These are phyloP conservation scores for Suillus spraguei DNA, from an alignment of 768 basidiomycete species.

Conservation along the genomic window DNA sequence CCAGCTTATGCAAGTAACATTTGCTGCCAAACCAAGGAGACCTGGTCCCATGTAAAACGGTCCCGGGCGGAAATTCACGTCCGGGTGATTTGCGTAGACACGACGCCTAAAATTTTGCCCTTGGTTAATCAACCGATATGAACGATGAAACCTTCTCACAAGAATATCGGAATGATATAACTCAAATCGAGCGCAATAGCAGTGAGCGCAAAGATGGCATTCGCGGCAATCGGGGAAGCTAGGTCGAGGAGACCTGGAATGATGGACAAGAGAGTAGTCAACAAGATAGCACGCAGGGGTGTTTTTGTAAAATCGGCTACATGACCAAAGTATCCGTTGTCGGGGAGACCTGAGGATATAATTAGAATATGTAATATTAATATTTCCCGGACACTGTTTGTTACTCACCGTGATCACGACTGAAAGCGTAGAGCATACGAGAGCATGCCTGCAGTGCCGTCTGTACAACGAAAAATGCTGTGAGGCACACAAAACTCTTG, in stretches of 20 bases:
- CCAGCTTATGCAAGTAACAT: slow-evolving; percentile 69
- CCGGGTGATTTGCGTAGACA: slow-evolving; percentile 69
- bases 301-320: slow-evolving; percentile 66
- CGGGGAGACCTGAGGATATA: slow-evolving; percentile 59
- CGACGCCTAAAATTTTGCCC: slow-evolving; percentile 45
- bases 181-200: slow-evolving; percentile 78
- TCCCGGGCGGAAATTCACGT: slow-evolving; percentile 83
- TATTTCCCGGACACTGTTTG: neutral
- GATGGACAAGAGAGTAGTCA: slow-evolving; percentile 65
- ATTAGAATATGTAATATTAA: slow-evolving; percentile 11
- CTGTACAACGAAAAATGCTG: slow-evolving; percentile 86
- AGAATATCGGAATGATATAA: slow-evolving; percentile 83
- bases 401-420: slow-evolving; percentile 68
- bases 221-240: slow-evolving; percentile 74
- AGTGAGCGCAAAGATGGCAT: slow-evolving; percentile 81
- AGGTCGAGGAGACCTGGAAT: slow-evolving; percentile 76
- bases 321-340: slow-evolving; percentile 75
- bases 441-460: slow-evolving; percentile 82
- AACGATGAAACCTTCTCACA: slow-evolving; percentile 32
- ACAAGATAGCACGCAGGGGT: slow-evolving; percentile 78
- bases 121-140: neutral
- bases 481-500: slow-evolving; percentile 75
- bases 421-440: slow-evolving; percentile 83
- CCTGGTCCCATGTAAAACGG: slow-evolving; percentile 86
- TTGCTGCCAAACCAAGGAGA: slow-evolving; percentile 58